phyloP scores from a whole-genome alignment of 495 filamentous ascomycete genomes.

The Hypoxylon cercidicola region DNA sequence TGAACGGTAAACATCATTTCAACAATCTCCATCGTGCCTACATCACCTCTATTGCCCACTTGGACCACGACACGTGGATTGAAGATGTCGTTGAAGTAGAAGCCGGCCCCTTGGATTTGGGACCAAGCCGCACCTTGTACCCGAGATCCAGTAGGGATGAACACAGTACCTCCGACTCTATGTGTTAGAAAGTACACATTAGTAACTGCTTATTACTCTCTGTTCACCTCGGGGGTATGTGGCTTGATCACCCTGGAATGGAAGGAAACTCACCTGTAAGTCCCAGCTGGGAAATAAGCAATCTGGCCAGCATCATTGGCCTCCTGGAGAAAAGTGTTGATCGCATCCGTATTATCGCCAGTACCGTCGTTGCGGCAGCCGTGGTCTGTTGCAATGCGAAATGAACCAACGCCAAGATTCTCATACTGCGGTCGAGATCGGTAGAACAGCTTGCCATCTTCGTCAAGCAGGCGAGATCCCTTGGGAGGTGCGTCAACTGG shows the following conservation, averaged over 20 bases:
- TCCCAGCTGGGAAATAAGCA: conserved; percentile 45
- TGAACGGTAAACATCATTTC: conserved; percentile 52
- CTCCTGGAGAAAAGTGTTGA: conserved; percentile 8
- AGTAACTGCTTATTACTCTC: too few species aligned
- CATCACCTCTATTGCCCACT: conserved; percentile 62
- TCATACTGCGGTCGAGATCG: background rate
- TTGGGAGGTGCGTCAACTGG: too few species aligned
- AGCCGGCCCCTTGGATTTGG: conserved; percentile 47
- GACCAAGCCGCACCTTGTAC: conserved; percentile 45
- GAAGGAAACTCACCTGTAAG: conserved; percentile 26
- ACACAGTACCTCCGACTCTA: conserved; percentile 42
- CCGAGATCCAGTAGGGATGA: conserved; percentile 59
- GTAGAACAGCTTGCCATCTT: background rate
- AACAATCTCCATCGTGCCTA: conserved; percentile 62
- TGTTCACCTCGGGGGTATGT: too few species aligned
- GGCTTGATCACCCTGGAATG: too few species aligned
- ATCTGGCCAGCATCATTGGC: background rate
- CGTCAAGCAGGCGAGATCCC: conserved; percentile 1
- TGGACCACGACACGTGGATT: conserved; percentile 58
- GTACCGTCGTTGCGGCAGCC: conserved; percentile 13
- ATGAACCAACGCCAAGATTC: background rate
- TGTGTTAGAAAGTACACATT: too few species aligned
- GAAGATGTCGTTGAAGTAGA: conserved; percentile 54
- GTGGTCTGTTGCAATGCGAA: conserved; percentile 2
- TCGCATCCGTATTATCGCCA: conserved; percentile 17